A percentile compares a stretch with the other conserved stretches of the same genome.
Evolutionary conservation across 139 green algal genomes (phyloP).

Genomic region (Zygnema circumcarinatum): DNA sequence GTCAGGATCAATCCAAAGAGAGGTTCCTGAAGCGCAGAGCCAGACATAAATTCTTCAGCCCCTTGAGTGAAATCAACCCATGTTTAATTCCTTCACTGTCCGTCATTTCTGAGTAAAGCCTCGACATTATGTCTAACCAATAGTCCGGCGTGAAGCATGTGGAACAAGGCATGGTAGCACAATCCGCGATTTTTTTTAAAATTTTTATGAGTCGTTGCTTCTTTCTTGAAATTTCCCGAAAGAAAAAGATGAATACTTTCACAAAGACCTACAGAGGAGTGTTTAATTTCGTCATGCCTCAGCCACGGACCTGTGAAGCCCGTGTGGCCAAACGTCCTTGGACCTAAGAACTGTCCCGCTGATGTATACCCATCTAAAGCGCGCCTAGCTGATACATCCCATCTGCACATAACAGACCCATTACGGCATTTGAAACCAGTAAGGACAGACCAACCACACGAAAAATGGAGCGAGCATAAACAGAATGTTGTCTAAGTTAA

Average conservation of each 20-base stretch:
- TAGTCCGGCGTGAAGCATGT: too few relatives aligned
- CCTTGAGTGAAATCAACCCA: neutral
- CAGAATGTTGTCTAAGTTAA: constrained; percentile 1
- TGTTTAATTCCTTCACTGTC: neutral
- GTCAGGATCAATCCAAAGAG: constrained; percentile 64
- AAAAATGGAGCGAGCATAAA: neutral
- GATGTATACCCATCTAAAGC: constrained; percentile 52
- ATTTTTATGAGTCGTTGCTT: neutral
- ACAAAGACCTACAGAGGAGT: neutral
- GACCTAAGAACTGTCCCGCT: constrained; percentile 50
- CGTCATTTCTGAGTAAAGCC: neutral
- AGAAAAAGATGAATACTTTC: neutral
- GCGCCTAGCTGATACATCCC: constrained; percentile 33
- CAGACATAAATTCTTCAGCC: neutral
- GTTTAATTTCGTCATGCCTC: neutral
- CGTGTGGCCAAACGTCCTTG: constrained; percentile 60
- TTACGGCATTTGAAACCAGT: neutral
- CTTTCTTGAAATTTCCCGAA: neutral
- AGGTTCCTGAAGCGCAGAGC: constrained; percentile 51
- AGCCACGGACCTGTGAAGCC: constrained; percentile 57
- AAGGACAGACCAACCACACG: neutral
- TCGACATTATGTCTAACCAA: neutral
- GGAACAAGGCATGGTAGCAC: too few relatives aligned
- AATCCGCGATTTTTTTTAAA: too few relatives aligned
- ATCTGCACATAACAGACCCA: constrained; percentile 49